Evolutionary conservation across 164 flowering plant species (phyloP), one percentile per base, ranked within the genome.

Genomic region (Vitis riparia): DNA sequence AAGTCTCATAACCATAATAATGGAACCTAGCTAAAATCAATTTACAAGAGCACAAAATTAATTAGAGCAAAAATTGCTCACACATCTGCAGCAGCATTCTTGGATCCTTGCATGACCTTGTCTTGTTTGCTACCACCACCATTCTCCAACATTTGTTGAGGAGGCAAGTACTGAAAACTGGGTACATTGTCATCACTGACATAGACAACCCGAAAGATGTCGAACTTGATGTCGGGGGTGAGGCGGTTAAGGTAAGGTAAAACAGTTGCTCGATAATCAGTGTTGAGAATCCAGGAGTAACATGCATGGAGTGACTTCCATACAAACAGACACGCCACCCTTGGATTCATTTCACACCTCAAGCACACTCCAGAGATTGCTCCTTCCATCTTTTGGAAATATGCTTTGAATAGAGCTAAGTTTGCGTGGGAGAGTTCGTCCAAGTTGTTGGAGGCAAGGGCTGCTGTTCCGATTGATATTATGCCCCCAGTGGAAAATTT

Each of bases 271-370:
- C 80, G 59, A 9, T 52, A 62, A 32, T 83, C 85, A 0, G 83
- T 58, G 11, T 68, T 80, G 9, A 89, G 69, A 19, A 87, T 71
- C 84, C 84, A 87, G 2, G 88, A 71, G 64, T 87, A 89, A 27
- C 85, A 87, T 7, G 44, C 62, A 5, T 83, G 75, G 11, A 81
- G 85, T 0, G 91, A 87, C 67, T 79, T 85, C 93, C 91, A 89
- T 9, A 89, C 86, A 9, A 51, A 65, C 0, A 87, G 63, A 13
- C 74, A 70, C 1, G 67, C 79, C 8, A 87, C 81, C 62, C 74
- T 73, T 14, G 83, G 84, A 62, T 10, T 59, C 55, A 58, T 55
- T 27, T 71, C 51, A 60, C 80, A 68, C n/a, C 62, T 73, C 67
- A 85, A 65, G 76, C 86, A 85, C 19, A 82, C 83, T 11, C 85